Evolutionary conservation across 306 rosid species (phyloP).

Genomic region (Elaeagnus macrophylla): DNA sequence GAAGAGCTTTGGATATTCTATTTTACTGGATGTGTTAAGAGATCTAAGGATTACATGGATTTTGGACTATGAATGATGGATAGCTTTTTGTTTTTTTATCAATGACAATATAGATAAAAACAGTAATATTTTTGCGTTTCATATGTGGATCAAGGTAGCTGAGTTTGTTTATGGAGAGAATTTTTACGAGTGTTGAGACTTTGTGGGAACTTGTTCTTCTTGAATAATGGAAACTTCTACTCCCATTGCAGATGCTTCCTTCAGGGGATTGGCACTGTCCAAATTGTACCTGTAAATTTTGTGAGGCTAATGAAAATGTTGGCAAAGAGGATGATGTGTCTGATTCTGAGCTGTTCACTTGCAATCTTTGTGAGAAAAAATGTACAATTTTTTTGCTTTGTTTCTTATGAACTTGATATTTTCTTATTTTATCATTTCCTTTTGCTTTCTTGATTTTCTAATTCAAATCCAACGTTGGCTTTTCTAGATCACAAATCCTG

Average conservation of each 20-base stretch:
- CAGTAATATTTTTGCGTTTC: slow-evolving; percentile 1
- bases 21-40: background rate
- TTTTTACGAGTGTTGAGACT: background rate
- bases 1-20: background rate
- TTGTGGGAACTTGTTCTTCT: background rate
- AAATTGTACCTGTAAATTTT: slow-evolving; percentile 81
- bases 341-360: slow-evolving; percentile 31
- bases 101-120: too few species aligned
- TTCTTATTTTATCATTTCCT: background rate
- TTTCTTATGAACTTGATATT: background rate
- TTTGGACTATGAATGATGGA: background rate
- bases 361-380: slow-evolving; percentile 84
- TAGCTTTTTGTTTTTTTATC: too few species aligned
- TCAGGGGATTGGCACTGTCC: slow-evolving; percentile 95
- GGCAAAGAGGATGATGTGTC: slow-evolving; percentile 29
- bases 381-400: slow-evolving; percentile 30
- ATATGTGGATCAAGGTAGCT: slow-evolving; percentile 1
- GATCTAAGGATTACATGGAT: background rate
- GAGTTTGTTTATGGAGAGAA: background rate
- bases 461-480: slow-evolving; percentile 22
- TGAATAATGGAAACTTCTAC: background rate
- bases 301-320: slow-evolving; percentile 50
- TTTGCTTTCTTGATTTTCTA: slow-evolving; percentile 13
- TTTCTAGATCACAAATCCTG: slow-evolving; percentile 63
- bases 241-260: slow-evolving; percentile 68